Percentiles rank a stretch among this genome's conserved stretches.
phyloP scores from a whole-genome alignment of 306 rosid genomes.

The Prunus padus region DNA sequence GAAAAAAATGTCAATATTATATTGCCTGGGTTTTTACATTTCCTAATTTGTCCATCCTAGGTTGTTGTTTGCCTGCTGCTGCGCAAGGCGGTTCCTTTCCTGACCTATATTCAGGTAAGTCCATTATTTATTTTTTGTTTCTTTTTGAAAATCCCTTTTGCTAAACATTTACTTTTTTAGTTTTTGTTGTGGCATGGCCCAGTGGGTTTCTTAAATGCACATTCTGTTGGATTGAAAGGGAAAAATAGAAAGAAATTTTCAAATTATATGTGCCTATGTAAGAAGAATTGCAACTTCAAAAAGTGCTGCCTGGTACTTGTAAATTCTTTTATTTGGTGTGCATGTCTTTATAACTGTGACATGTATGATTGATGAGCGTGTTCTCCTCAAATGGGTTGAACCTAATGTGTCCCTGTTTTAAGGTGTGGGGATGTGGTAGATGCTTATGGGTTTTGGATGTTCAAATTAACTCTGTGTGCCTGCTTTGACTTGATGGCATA shows the following conservation, averaged over 20 bases:
- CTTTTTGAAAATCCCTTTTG: neutral
- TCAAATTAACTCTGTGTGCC: neutral
- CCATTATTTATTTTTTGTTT: constrained; percentile 7
- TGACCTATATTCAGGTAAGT: constrained; percentile 92
- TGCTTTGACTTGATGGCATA: neutral
- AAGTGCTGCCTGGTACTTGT: neutral
- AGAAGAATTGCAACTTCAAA: neutral
- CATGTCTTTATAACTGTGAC: neutral
- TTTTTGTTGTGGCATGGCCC: neutral
- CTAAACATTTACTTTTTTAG: neutral
- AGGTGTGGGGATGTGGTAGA: neutral
- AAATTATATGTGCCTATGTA: neutral
- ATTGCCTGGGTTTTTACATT: constrained; percentile 20
- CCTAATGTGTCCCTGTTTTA: neutral
- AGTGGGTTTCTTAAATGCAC: neutral
- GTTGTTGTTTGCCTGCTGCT: constrained; percentile 91
- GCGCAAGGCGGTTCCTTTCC: constrained; percentile 92
- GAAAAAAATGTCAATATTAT: neutral
- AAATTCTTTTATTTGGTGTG: neutral
- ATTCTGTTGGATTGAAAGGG: neutral
- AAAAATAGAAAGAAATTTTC: neutral
- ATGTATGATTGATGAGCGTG: neutral
- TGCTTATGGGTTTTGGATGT: too few relatives aligned
- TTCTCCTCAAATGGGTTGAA: neutral
- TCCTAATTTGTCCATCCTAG: constrained; percentile 50